Base-by-base conservation (phyloP, 2,329 filamentous ascomycete genomes). In the Phialophora verrucosa region DNA sequence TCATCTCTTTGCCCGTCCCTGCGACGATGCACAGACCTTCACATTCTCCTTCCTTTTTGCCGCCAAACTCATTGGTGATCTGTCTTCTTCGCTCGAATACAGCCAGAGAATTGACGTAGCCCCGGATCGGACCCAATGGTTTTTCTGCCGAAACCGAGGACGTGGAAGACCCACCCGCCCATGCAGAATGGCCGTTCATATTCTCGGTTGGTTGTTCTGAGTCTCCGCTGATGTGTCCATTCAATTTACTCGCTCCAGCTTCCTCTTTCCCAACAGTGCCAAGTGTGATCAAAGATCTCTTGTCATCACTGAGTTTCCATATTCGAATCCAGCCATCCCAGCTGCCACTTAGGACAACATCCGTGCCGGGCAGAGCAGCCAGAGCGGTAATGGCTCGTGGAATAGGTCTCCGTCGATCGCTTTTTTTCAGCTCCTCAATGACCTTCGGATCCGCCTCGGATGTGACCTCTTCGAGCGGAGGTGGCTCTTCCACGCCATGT, bases 301-400 rank as follows among this genome's bases (percentile, higher is more conserved):
- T 95, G 76, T 97, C 94, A 50, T 91, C 87, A 61, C 88, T 90
- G 23, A 99, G 84, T 67, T 85, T 88, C 95, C 95, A 99, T 4
- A 90, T 90, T 58, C 94, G 85, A 65, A 99, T 84, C 77, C 87
- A 88, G 2, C 95, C 95, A 76, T 96, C 95, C 93, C 94, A 99
- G 78, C 92, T 97, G 35, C 94, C 95, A 71, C 89, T 96, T 59
- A 99, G 83, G 64, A 99, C 87, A 59, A 97, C 82, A 74, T 99
- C 93, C 4, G 92, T 94, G 77, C 93, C 97, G 0, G 95, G 94
- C 57, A 99, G 85, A 0, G 92, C 90, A 57, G 89, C 84, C 51
- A 99, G 82, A 5, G 94, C 93, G 0, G 95, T 99, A 77, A 99
- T 95, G 85, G 91, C 96, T 75, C 94, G 85, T 3, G 95, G 91